A percentile compares a stretch with the other conserved stretches of the same genome.
Evolutionary conservation across 306 rosid genomes (phyloP).

Genomic region (Rosa persica): DNA sequence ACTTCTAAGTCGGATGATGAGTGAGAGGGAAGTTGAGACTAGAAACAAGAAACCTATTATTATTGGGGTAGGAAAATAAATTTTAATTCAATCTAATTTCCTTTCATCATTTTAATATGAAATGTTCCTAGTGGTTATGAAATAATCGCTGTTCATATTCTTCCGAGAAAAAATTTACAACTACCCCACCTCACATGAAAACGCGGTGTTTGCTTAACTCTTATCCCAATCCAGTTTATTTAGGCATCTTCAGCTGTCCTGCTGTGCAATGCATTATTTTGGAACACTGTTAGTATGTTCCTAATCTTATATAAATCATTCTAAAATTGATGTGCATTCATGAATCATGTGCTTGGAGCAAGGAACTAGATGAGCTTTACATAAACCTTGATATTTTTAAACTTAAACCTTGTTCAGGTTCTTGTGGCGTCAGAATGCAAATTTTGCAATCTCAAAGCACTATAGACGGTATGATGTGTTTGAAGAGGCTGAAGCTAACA

Average conservation of each 20-base stretch:
- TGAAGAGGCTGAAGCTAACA: constrained; percentile 97
- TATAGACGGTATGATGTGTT: constrained; percentile 89
- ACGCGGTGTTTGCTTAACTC: neutral
- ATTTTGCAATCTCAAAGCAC: constrained; percentile 92
- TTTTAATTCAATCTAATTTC: too few species aligned
- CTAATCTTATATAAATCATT: neutral
- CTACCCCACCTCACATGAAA: neutral
- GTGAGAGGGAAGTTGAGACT: neutral
- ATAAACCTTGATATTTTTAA: neutral
- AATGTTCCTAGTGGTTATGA: neutral
- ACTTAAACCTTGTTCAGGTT: constrained; percentile 49
- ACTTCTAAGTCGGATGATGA: neutral
- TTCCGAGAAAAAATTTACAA: neutral
- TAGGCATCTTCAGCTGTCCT: neutral
- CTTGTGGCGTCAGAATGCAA: constrained; percentile 92
- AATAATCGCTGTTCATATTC: neutral
- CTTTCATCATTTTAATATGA: too few species aligned
- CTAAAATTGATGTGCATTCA: neutral
- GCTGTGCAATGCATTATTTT: constrained; percentile 2
- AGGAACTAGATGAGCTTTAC: neutral
- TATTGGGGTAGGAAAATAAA: neutral
- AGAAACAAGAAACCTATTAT: neutral
- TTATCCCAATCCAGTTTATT: too few species aligned
- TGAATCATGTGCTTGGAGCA: neutral
- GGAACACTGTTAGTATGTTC: neutral